phyloP scores from a whole-genome alignment of 768 basidiomycete species.

The Calvatia gigantea region DNA sequence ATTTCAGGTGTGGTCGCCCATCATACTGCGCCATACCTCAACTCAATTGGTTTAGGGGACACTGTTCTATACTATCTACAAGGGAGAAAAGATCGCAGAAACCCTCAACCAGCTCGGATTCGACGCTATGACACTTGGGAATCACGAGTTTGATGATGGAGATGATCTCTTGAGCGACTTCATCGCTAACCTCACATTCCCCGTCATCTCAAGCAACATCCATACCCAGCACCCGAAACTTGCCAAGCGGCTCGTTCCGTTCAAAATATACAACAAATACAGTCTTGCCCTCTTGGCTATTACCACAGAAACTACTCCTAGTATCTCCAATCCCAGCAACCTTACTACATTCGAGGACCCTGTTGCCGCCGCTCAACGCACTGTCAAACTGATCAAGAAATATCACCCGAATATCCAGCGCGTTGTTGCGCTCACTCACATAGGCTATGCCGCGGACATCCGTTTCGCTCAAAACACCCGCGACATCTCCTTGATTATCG shows the following conservation, averaged over 20 bases:
- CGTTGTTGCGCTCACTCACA: slow-evolving; percentile 43
- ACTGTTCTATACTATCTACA: slow-evolving; percentile 41
- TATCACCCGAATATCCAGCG: slow-evolving; percentile 30
- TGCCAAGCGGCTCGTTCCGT: slow-evolving; percentile 30
- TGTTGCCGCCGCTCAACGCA: slow-evolving; percentile 30
- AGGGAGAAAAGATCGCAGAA: slow-evolving; percentile 37
- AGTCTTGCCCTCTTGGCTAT: slow-evolving; percentile 38
- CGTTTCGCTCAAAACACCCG: slow-evolving; percentile 34
- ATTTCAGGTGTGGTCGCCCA: slow-evolving; percentile 29
- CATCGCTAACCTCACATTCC: slow-evolving; percentile 38
- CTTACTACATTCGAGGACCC: slow-evolving; percentile 37
- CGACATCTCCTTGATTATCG: slow-evolving; percentile 38
- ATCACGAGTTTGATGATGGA: slow-evolving; percentile 45
- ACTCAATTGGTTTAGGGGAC: slow-evolving; percentile 32
- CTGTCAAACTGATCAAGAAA: slow-evolving; percentile 32
- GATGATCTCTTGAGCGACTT: slow-evolving; percentile 34
- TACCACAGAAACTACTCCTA: slow-evolving; percentile 37
- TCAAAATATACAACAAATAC: slow-evolving; percentile 35
- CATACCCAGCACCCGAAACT: slow-evolving; percentile 31
- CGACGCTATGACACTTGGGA: slow-evolving; percentile 42
- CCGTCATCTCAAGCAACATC: slow-evolving; percentile 43
- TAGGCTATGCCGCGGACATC: slow-evolving; percentile 42
- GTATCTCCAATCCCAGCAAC: slow-evolving; percentile 34
- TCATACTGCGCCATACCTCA: neutral
- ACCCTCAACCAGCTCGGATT: slow-evolving; percentile 40